A percentile compares a stretch with the other conserved stretches of the same genome.
phyloP scores from a whole-genome alignment of 1,284 basidiomycete genomes.

The Apiotrichum brassicae region DNA sequence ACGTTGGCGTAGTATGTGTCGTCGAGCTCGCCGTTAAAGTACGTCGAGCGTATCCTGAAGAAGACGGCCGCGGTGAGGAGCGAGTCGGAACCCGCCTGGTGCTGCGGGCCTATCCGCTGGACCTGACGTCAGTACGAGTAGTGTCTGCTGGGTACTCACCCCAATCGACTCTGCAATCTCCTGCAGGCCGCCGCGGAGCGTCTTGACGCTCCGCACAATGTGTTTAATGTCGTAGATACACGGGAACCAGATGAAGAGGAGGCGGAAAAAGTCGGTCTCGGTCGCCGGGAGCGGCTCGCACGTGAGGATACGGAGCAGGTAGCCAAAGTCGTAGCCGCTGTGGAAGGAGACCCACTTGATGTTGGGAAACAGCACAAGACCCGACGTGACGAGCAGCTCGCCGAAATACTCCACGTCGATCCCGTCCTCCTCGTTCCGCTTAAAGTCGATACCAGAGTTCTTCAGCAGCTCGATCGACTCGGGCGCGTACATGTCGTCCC shows the following conservation, averaged over 20 bases:
- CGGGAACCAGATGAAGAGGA: conserved; percentile 89
- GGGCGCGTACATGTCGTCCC: conserved; percentile 96
- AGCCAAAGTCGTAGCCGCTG: conserved; percentile 99
- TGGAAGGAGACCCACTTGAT: conserved; percentile 98
- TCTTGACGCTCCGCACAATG: conserved; percentile 83
- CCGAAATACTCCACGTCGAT: conserved; percentile 94
- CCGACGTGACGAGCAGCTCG: conserved; percentile 92
- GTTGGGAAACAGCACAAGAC: conserved; percentile 80
- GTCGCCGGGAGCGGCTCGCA: conserved; percentile 77
- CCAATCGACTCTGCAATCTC: conserved; percentile 93
- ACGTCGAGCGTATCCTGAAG: conserved; percentile 89
- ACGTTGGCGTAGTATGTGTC: conserved; percentile 51
- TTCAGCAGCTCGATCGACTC: conserved; percentile 92
- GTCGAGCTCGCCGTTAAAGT: conserved; percentile 82
- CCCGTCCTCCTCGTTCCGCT: conserved; percentile 83
- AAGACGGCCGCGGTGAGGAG: conserved; percentile 88
- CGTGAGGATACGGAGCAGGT: conserved; percentile 92
- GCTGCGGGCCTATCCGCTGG: conserved; percentile 80
- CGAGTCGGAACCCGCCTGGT: conserved; percentile 94
- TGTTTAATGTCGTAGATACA: conserved; percentile 97
- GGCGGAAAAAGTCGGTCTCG: conserved; percentile 86
- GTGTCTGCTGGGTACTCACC: conserved; percentile 40
- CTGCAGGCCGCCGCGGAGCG: conserved; percentile 86
- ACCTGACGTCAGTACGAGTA: conserved; percentile 53
- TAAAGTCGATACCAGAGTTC: conserved; percentile 94